Conservation (phyloP, 768 basidiomycete species). For the Pulveroboletus sp. region DNA sequence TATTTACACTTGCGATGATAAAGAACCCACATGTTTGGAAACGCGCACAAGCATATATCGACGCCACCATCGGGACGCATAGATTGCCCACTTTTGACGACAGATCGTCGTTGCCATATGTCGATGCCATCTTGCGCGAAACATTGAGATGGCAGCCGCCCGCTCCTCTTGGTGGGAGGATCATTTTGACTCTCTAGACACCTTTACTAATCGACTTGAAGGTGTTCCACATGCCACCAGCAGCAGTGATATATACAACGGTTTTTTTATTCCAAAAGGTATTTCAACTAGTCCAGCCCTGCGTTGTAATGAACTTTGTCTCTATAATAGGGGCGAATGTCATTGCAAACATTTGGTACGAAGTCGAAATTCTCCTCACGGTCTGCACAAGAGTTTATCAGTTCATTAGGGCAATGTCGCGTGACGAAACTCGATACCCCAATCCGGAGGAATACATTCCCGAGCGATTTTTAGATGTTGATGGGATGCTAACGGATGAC, state of each 20-base stretch:
- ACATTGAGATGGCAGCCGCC: neutral
- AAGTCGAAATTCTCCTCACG: neutral
- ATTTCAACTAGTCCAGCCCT: no score
- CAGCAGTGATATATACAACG: neutral
- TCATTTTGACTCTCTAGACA: neutral
- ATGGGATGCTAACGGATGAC: neutral
- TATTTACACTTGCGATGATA: no score
- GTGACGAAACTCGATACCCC: no score
- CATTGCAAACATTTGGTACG: constrained; percentile 8
- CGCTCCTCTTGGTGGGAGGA: neutral
- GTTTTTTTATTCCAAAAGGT: neutral
- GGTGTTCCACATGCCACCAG: neutral
- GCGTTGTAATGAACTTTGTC: neutral
- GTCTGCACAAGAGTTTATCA: neutral
- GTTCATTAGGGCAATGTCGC: neutral
- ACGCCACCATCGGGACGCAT: neutral
- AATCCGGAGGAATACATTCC: neutral
- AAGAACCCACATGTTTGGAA: neutral
- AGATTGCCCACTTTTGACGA: neutral
- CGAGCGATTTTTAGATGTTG: neutral
- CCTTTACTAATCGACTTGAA: neutral
- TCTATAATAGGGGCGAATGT: constrained; percentile 6
- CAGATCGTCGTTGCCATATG: no score
- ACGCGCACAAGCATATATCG: neutral
- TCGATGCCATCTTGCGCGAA: neutral